A percentile compares a stretch with the other conserved stretches of the same genome.
phyloP scores from a whole-genome alignment of 768 basidiomycete genomes.

The Galerina sulciceps region DNA sequence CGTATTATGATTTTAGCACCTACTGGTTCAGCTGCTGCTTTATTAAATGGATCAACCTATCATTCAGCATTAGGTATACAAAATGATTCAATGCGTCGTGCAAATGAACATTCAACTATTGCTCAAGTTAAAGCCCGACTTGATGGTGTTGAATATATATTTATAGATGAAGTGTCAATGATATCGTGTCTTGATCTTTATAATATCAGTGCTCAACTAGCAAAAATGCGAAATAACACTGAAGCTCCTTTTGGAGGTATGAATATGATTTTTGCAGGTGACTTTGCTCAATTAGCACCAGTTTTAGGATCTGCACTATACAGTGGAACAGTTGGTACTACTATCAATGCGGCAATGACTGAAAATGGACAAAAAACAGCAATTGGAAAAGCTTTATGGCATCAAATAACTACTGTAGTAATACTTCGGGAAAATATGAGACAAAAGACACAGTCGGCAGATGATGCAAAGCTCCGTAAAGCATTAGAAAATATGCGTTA shows the following conservation, averaged over 20 bases:
- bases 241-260: conserved; percentile 35
- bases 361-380: background rate
- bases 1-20: conserved; percentile 20
- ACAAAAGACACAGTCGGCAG: conserved; percentile 20
- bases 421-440: conserved; percentile 38
- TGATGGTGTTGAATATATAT: background rate
- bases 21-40: conserved; percentile 17
- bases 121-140: conserved; percentile 21
- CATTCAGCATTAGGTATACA: conserved; percentile 11
- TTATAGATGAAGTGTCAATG: conserved; percentile 51
- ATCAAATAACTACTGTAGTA: conserved; percentile 33
- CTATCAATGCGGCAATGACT: background rate
- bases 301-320: conserved; percentile 19
- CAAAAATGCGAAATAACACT: conserved; percentile 14
- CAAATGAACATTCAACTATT: conserved; percentile 3
- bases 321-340: conserved; percentile 17
- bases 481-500: conserved; percentile 22
- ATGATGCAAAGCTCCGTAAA: conserved; percentile 30
- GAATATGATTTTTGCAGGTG: conserved; percentile 46
- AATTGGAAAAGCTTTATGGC: conserved; percentile 33
- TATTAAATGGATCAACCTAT: conserved; percentile 14
- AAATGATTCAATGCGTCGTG: background rate
- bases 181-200: conserved; percentile 29
- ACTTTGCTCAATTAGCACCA: conserved; percentile 46
- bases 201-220: conserved; percentile 26